Conservation (phyloP, 2,329 filamentous ascomycete genomes). For the Pseudocercospora fuligena region DNA sequence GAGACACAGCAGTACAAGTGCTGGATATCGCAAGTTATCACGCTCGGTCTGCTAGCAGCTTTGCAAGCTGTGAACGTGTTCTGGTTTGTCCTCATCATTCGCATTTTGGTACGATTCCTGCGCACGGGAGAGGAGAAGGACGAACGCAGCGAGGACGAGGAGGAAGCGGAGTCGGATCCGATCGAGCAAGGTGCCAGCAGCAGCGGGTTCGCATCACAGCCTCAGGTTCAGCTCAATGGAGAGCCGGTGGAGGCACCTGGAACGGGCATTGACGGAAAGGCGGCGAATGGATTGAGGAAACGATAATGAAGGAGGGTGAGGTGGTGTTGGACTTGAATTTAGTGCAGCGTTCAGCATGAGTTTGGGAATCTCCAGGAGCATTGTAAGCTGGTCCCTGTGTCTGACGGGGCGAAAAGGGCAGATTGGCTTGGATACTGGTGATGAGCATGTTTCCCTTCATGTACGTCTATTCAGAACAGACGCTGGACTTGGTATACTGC, state of each 20-base stretch:
- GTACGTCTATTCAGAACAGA: neutral
- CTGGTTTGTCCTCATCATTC: constrained; percentile 78
- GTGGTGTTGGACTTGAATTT: constrained; percentile 9
- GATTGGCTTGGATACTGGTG: neutral
- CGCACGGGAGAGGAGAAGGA: constrained; percentile 67
- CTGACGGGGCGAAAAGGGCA: neutral
- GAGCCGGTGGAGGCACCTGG: constrained; percentile 27
- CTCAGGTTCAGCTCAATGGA: constrained; percentile 28
- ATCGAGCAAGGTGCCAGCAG: constrained; percentile 4
- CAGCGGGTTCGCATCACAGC: constrained; percentile 20
- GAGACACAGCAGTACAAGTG: constrained; percentile 78
- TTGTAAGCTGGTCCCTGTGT: neutral
- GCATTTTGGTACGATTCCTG: constrained; percentile 74
- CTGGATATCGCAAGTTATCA: constrained; percentile 70
- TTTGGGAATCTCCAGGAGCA: neutral
- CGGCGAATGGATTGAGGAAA: constrained; percentile 18
- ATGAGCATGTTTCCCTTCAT: neutral
- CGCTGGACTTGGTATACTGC: neutral
- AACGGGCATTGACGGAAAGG: constrained; percentile 22
- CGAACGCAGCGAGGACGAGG: constrained; percentile 73
- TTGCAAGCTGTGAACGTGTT: constrained; percentile 79
- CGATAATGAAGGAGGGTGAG: constrained; percentile 8
- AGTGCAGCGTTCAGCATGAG: constrained; percentile 17
- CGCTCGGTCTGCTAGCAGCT: constrained; percentile 64
- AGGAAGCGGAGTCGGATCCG: constrained; percentile 1